Evolutionary conservation across 306 rosid species (phyloP).

Genomic region (Inga leiocalycina): DNA sequence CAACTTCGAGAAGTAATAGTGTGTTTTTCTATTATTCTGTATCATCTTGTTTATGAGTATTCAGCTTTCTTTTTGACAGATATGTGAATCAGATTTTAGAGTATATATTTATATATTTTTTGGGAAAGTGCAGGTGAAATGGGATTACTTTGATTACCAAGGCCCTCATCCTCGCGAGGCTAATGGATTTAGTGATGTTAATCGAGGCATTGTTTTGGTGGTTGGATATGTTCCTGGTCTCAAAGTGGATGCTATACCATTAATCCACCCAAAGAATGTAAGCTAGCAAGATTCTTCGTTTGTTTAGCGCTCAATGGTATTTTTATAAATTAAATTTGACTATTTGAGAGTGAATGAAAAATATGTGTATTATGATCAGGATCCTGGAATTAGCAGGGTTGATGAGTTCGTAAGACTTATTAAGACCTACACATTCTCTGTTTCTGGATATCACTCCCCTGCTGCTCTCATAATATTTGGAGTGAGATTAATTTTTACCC

Average conservation of each 20-base stretch:
- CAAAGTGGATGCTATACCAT: conserved; percentile 33
- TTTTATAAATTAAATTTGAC: background rate
- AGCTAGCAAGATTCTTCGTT: background rate
- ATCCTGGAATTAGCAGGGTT: conserved; percentile 13
- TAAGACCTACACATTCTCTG: conserved; percentile 40
- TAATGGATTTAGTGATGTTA: background rate
- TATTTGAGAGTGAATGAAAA: background rate
- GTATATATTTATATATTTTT: background rate
- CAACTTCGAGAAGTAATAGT: conserved; percentile 26
- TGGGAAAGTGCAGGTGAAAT: conserved; percentile 17
- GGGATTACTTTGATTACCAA: conserved; percentile 25
- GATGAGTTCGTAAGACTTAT: conserved; percentile 43
- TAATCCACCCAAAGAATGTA: conserved; percentile 21
- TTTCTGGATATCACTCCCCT: conserved; percentile 46
- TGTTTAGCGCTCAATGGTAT: background rate
- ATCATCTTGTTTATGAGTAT: background rate
- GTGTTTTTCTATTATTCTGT: background rate
- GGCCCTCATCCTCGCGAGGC: conserved; percentile 17
- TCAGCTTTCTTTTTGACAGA: background rate
- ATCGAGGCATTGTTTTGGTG: conserved; percentile 30
- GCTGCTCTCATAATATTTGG: conserved; percentile 58
- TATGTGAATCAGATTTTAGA: background rate
- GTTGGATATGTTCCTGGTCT: conserved; percentile 37
- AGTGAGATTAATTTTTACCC: conserved; percentile 39
- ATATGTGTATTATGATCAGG: conserved; percentile 21